These are phyloP conservation scores for Plasmodium gonderi DNA, from an alignment of 169 alveolate genomes.

Conservation along the genomic window DNA sequence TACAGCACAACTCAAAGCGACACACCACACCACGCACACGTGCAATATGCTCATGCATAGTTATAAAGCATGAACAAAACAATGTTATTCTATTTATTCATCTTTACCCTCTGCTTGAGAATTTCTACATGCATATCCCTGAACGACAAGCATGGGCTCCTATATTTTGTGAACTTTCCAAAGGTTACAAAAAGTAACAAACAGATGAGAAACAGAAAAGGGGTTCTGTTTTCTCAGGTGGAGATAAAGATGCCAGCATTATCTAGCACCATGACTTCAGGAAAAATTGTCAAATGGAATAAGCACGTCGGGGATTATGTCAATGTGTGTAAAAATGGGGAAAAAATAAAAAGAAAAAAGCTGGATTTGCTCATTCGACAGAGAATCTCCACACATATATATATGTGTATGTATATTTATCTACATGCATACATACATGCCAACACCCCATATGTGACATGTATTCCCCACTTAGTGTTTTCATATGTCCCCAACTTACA, in stretches of 20 bases:
- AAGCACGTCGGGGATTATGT: slow-evolving; percentile 79
- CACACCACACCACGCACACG: not conserved
- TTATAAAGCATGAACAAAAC: not conserved
- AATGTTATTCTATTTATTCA: slow-evolving; percentile 3
- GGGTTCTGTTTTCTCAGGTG: slow-evolving; percentile 17
- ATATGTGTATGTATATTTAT: no score
- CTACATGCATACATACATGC: no score
- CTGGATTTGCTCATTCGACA: no score
- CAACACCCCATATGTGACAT: no score
- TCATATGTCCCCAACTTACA: no score
- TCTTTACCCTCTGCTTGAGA: slow-evolving; percentile 2
- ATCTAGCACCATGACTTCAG: slow-evolving; percentile 83
- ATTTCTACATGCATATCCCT: slow-evolving; percentile 16
- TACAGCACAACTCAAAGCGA: not conserved
- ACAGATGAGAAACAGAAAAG: slow-evolving; percentile 6
- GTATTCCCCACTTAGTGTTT: no score
- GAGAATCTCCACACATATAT: no score
- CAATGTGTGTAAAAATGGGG: slow-evolving; percentile 37
- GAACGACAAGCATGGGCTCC: slow-evolving; percentile 17
- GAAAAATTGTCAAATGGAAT: slow-evolving; percentile 85
- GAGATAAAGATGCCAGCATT: slow-evolving; percentile 81
- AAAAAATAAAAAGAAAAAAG: no score
- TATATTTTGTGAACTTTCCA: not conserved
- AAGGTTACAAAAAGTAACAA: not conserved
- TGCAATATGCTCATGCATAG: not conserved